phyloP scores from a whole-genome alignment of 1,284 basidiomycete genomes.

The Microbotryum silenes-acaulis region DNA sequence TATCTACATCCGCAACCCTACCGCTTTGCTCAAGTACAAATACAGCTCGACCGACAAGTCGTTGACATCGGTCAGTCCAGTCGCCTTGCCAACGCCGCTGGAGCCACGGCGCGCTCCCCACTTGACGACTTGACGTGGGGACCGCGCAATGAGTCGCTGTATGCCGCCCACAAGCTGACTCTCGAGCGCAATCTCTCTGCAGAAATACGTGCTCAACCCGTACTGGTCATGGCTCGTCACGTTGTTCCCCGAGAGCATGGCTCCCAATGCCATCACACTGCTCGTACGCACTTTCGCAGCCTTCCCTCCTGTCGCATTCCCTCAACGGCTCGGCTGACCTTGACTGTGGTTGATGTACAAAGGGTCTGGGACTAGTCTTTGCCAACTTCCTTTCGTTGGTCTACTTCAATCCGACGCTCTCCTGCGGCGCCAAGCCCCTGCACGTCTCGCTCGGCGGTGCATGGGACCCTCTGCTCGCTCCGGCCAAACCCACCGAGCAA shows the following conservation, averaged over 20 bases:
- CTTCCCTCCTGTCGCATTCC: not conserved
- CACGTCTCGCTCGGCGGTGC: conserved; percentile 33
- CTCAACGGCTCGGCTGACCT: conserved; percentile 49
- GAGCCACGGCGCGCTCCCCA: not conserved
- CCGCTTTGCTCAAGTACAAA: conserved; percentile 49
- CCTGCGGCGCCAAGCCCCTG: conserved; percentile 34
- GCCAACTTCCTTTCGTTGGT: conserved; percentile 77
- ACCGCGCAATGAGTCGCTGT: too few relatives aligned
- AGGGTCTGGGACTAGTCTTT: conserved; percentile 70
- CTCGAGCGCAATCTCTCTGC: conserved; percentile 40
- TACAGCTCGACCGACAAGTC: conserved; percentile 52
- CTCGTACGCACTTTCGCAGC: conserved; percentile 48
- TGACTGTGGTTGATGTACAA: conserved; percentile 49
- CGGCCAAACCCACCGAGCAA: conserved; percentile 1
- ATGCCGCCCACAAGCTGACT: too few relatives aligned
- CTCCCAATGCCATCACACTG: conserved; percentile 66
- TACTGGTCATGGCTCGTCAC: conserved; percentile 95
- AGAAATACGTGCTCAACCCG: conserved; percentile 73
- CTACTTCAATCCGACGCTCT: conserved; percentile 59
- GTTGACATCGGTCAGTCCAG: conserved; percentile 36
- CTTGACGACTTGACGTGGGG: not conserved
- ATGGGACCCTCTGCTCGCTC: conserved; percentile 36
- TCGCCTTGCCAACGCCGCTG: not conserved
- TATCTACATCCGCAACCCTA: conserved; percentile 39
- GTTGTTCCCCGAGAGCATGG: conserved; percentile 75